A percentile compares a stretch with the other conserved stretches of the same genome.
Conservation (phyloP, 139 green algal genomes). For the Tetraselmis chui region DNA sequence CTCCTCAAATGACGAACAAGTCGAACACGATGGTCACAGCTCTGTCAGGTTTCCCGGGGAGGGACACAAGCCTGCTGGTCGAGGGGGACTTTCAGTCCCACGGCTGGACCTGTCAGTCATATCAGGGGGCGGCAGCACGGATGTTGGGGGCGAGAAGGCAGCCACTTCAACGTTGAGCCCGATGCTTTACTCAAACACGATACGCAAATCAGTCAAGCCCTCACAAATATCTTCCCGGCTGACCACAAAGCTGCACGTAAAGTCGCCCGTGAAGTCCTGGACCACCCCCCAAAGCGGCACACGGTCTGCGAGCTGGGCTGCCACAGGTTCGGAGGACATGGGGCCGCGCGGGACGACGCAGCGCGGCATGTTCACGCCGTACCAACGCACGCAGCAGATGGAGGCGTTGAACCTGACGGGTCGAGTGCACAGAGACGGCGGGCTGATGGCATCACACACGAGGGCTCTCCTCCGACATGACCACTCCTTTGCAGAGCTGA, state of each 20-base stretch:
- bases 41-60: no score
- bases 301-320: not conserved
- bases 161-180: no score
- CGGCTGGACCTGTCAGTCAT: not conserved
- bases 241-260: not conserved
- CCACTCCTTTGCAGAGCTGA: not conserved
- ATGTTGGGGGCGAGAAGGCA: no score
- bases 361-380: not conserved
- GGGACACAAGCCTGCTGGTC: no score
- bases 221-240: not conserved
- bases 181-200: not conserved
- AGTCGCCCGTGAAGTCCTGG: not conserved
- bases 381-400: not conserved
- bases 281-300: not conserved
- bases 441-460: not conserved
- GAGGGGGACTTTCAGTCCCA: not conserved
- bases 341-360: not conserved
- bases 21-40: no score
- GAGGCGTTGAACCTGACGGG: not conserved
- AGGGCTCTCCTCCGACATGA: not conserved
- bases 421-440: not conserved
- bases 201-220: not conserved
- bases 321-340: not conserved
- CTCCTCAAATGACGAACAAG: no score
- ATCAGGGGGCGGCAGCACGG: not conserved